phyloP scores from a whole-genome alignment of 1,284 basidiomycete genomes.

The Laetiporus sulphureus region DNA sequence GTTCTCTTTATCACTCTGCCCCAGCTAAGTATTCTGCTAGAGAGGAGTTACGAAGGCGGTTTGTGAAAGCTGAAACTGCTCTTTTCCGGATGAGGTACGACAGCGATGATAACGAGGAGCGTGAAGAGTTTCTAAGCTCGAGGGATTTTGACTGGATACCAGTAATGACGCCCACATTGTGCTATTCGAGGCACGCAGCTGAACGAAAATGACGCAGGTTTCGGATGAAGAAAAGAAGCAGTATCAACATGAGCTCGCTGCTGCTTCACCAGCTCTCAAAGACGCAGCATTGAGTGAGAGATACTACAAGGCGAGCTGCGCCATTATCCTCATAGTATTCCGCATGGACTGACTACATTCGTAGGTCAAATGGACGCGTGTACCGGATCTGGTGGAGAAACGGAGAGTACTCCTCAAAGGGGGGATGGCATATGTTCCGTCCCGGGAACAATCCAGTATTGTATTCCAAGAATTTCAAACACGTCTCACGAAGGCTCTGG shows the following conservation, averaged over 20 bases:
- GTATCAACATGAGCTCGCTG: constrained; percentile 47
- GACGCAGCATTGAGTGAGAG: constrained; percentile 37
- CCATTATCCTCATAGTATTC: not conserved
- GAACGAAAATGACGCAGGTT: constrained; percentile 43
- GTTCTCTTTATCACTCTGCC: not conserved
- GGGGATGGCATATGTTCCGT: constrained; percentile 91
- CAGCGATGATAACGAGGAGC: constrained; percentile 55
- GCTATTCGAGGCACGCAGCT: too few relatives aligned
- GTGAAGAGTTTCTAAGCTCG: constrained; percentile 67
- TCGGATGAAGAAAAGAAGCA: constrained; percentile 49
- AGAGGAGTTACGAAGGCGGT: constrained; percentile 87
- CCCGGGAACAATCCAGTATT: constrained; percentile 78
- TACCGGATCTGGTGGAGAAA: constrained; percentile 87
- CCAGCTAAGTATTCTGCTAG: constrained; percentile 32
- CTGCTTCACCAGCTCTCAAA: constrained; percentile 25
- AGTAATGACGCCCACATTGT: too few relatives aligned
- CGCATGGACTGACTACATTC: not conserved
- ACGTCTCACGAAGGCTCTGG: constrained; percentile 72
- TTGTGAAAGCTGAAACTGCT: constrained; percentile 84
- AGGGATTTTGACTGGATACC: constrained; percentile 75
- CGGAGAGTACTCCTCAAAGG: constrained; percentile 76
- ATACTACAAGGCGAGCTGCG: constrained; percentile 62
- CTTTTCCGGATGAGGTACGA: constrained; percentile 87
- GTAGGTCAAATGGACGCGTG: constrained; percentile 80
- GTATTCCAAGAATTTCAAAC: constrained; percentile 85